Percentiles rank a stretch among this genome's conserved stretches.
Conservation (phyloP, 306 rosid species). For the Phaseolus lunatus region DNA sequence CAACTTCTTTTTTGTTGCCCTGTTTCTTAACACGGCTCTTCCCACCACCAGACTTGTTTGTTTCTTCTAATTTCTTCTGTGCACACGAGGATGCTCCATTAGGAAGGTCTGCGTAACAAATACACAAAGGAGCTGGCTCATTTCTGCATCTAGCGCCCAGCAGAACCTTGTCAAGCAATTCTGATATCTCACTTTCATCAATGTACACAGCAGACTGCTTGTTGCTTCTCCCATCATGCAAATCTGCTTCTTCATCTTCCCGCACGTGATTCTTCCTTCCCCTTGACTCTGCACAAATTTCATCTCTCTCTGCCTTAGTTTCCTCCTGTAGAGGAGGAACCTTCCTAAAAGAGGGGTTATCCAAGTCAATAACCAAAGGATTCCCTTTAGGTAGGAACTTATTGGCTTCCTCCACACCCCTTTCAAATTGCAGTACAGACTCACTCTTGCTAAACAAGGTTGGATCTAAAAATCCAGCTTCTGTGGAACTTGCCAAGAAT, state of each 20-base stretch:
- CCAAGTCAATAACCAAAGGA: conserved; percentile 50
- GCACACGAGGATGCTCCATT: conserved; percentile 4
- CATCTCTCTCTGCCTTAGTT: conserved; percentile 46
- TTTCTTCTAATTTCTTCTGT: conserved; percentile 42
- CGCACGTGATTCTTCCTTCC: conserved; percentile 61
- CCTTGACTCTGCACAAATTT: conserved; percentile 41
- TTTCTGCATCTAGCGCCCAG: conserved; percentile 41
- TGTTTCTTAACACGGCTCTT: conserved; percentile 51
- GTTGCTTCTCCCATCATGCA: conserved; percentile 62
- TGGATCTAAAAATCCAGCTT: conserved; percentile 26
- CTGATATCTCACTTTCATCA: conserved; percentile 64
- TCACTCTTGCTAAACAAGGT: conserved; percentile 54
- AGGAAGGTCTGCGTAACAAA: conserved; percentile 23
- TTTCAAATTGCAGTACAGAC: conserved; percentile 61
- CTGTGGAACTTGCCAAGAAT: conserved; percentile 42
- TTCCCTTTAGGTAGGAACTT: conserved; percentile 67
- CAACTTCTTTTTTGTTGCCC: conserved; percentile 50
- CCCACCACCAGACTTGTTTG: conserved; percentile 44
- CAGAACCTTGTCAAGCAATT: conserved; percentile 62
- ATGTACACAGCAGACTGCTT: conserved; percentile 62
- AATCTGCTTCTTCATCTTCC: conserved; percentile 55
- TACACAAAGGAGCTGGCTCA: conserved; percentile 4
- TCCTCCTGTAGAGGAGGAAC: conserved; percentile 38
- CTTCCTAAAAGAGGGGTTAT: conserved; percentile 41
- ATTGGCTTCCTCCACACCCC: conserved; percentile 69